Percentiles rank a stretch among this genome's conserved stretches.
These are phyloP conservation scores for Luvunga scandens DNA, from an alignment of 345 rosid species.

Conservation along the genomic window DNA sequence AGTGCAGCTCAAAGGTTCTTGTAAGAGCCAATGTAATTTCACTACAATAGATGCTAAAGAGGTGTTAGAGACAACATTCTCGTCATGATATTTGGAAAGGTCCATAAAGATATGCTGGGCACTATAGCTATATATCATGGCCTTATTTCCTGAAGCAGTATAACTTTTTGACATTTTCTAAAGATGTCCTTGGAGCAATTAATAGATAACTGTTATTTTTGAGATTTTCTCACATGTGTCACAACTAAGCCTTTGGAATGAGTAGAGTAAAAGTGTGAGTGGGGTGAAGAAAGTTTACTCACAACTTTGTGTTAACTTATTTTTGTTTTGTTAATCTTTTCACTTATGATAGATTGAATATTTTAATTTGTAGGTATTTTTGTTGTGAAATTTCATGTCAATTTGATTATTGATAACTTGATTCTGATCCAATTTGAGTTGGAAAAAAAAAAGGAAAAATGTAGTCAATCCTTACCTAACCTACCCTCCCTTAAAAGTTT, in stretches of 20 bases:
- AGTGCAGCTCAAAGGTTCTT: not conserved
- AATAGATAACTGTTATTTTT: not conserved
- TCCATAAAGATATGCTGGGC: not conserved
- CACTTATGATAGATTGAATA: not conserved
- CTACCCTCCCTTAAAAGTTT: not conserved
- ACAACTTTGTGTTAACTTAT: not conserved
- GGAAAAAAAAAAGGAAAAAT: not conserved
- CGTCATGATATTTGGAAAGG: not conserved
- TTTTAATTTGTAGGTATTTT: not conserved
- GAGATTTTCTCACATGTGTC: not conserved
- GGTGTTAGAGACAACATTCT: not conserved
- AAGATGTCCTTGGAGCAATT: not conserved
- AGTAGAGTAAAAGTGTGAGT: not conserved
- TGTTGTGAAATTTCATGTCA: not conserved
- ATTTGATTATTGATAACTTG: not conserved
- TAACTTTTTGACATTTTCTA: not conserved
- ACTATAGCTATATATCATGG: not conserved
- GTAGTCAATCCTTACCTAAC: not conserved
- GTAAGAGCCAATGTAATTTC: not conserved
- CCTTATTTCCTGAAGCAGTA: not conserved
- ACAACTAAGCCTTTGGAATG: not conserved
- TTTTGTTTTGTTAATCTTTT: not conserved
- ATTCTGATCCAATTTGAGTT: not conserved
- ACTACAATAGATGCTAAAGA: not conserved
- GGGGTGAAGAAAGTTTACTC: not conserved